A percentile compares a stretch with the other conserved stretches of the same genome.
These are phyloP conservation scores for Populus tomentosa DNA, from an alignment of 441 rosid genomes.

Conservation along the genomic window DNA sequence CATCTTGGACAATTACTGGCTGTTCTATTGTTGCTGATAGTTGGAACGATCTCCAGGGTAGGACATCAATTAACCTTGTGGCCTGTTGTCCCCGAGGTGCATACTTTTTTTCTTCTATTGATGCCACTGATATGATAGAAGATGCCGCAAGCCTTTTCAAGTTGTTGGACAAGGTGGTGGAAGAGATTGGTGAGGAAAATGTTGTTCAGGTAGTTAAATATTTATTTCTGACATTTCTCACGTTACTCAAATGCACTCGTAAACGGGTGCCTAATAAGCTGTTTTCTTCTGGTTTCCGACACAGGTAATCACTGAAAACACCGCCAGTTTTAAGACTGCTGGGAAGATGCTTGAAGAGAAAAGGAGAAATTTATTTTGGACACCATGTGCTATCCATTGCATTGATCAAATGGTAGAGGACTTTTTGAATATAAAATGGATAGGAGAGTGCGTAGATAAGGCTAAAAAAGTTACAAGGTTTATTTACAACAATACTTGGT, in stretches of 20 bases:
- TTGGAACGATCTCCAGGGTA: constrained; percentile 71
- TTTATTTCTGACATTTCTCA: constrained; percentile 1
- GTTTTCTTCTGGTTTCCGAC: constrained; percentile 2
- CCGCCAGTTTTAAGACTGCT: constrained; percentile 55
- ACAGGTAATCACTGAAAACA: constrained; percentile 73
- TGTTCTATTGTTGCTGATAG: constrained; percentile 86
- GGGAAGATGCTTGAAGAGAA: constrained; percentile 95
- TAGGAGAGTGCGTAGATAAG: constrained; percentile 69
- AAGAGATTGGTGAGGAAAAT: constrained; percentile 84
- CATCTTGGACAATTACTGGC: constrained; percentile 73
- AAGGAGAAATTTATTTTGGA: constrained; percentile 85
- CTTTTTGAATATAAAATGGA: constrained; percentile 60
- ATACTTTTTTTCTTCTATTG: constrained; percentile 71
- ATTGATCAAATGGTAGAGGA: constrained; percentile 79
- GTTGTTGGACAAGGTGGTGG: constrained; percentile 78
- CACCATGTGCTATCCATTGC: constrained; percentile 75
- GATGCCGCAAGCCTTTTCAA: constrained; percentile 64
- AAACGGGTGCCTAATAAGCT: constrained; percentile 9
- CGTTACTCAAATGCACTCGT: background rate
- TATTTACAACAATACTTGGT: constrained; percentile 63
- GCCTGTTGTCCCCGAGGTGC: constrained; percentile 74
- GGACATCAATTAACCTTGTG: constrained; percentile 64
- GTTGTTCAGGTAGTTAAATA: constrained; percentile 57
- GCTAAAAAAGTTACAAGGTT: constrained; percentile 74
- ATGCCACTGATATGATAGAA: constrained; percentile 62